Percentiles rank a stretch among this genome's conserved stretches.
These are phyloP conservation scores for Digitaria exilis DNA, from an alignment of 202 grass and related monocot genomes.

Conservation along the genomic window DNA sequence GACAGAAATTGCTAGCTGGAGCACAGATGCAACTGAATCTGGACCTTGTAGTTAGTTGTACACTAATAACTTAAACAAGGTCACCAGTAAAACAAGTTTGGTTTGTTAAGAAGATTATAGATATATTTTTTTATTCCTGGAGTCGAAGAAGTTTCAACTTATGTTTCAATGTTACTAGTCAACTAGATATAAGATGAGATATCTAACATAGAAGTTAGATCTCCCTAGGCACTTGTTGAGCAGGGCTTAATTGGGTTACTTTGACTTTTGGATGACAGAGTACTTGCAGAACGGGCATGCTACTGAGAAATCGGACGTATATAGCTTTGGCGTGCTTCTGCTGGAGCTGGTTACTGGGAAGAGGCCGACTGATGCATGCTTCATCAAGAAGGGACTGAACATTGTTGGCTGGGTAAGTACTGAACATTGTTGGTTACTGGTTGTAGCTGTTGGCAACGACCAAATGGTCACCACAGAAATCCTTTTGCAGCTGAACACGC, in stretches of 20 bases:
- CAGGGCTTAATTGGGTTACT: not conserved
- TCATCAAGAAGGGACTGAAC: slow-evolving; percentile 85
- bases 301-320: slow-evolving; percentile 90
- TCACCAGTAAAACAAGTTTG: not conserved
- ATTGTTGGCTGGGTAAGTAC: slow-evolving; percentile 88
- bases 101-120: not conserved
- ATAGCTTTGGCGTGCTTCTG: slow-evolving; percentile 91
- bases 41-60: not conserved
- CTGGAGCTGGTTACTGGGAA: slow-evolving; percentile 89
- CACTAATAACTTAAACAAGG: not conserved
- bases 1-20: not conserved
- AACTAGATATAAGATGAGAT: too few species aligned
- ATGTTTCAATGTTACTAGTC: too few species aligned
- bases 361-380: slow-evolving; percentile 79
- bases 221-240: too few species aligned
- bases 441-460: not conserved
- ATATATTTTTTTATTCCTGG: too few species aligned
- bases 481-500: slow-evolving; percentile 71
- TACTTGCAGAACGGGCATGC: slow-evolving; percentile 81
- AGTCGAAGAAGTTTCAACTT: too few species aligned
- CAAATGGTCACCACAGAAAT: not conserved
- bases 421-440: not conserved
- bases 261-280: slow-evolving; percentile 48
- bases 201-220: not conserved
- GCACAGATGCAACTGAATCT: not conserved